Evolutionary conservation across 2,329 filamentous ascomycete genomes (phyloP).

Genomic region (Colletotrichum sojae): DNA sequence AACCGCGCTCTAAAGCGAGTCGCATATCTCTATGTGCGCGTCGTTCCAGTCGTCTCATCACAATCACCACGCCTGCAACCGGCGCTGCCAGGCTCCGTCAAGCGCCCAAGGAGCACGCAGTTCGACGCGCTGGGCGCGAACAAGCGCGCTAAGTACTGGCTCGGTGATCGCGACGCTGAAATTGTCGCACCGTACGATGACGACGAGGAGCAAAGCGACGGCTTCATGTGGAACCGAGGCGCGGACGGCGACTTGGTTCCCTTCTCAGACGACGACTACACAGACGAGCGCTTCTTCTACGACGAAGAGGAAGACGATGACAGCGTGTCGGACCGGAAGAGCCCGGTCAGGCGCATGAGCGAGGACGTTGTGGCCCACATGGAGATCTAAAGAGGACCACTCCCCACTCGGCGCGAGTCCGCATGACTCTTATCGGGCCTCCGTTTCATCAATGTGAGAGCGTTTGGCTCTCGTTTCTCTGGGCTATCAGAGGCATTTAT

Average conservation of each 20-base stretch:
- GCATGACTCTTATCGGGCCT: conserved; percentile 27
- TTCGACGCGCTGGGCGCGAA: conserved; percentile 66
- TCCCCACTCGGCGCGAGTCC: conserved; percentile 27
- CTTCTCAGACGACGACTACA: conserved; percentile 65
- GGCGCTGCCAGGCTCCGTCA: conserved; percentile 41
- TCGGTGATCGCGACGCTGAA: conserved; percentile 76
- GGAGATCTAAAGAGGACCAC: conserved; percentile 65
- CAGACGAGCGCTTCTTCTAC: conserved; percentile 62
- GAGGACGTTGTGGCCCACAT: conserved; percentile 75
- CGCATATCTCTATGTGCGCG: conserved; percentile 92
- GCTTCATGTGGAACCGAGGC: conserved; percentile 70
- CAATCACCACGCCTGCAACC: conserved; percentile 54
- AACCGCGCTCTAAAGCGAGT: conserved; percentile 93
- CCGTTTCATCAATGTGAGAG: conserved; percentile 34
- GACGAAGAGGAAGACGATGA: conserved; percentile 61
- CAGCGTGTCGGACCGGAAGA: conserved; percentile 54
- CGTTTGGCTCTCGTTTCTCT: conserved; percentile 25
- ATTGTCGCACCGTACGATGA: conserved; percentile 62
- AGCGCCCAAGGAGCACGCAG: conserved; percentile 48
- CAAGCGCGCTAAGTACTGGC: conserved; percentile 91
- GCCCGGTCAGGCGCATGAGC: conserved; percentile 69
- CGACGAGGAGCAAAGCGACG: conserved; percentile 65
- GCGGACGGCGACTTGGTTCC: conserved; percentile 71
- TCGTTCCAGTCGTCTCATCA: conserved; percentile 81
- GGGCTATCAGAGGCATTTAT: conserved; percentile 24